Evolutionary conservation across 768 basidiomycete species (phyloP).

Genomic region (Rickenella mellea): DNA sequence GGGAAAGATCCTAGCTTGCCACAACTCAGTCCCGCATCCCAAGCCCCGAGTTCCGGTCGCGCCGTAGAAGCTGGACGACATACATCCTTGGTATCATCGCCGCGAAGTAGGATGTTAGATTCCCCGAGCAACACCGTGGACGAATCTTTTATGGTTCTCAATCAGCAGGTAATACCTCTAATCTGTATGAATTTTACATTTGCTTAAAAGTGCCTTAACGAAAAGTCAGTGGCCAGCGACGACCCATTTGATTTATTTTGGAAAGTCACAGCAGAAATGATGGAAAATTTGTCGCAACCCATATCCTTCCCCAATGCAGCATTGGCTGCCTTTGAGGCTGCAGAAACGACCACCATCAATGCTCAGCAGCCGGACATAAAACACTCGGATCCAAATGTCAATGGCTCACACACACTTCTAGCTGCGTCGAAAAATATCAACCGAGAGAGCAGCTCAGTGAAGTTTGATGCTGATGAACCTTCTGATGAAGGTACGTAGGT

Average conservation of each 20-base stretch:
- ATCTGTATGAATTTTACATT: conserved; percentile 3
- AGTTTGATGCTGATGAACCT: conserved; percentile 50
- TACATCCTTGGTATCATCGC: conserved; percentile 35
- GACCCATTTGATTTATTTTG: conserved; percentile 88
- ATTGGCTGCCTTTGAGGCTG: conserved; percentile 35
- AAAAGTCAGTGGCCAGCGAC: conserved; percentile 27
- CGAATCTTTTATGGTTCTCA: conserved; percentile 84
- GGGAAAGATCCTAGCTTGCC: conserved; percentile 70
- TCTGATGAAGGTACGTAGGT: conserved; percentile 47
- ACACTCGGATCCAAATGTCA: too few relatives aligned
- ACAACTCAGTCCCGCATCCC: conserved; percentile 29
- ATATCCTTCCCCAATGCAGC: conserved; percentile 80
- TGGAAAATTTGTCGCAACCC: conserved; percentile 76
- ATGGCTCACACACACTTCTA: too few relatives aligned
- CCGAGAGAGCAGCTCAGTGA: too few relatives aligned
- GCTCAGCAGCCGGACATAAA: not conserved
- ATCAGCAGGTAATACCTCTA: conserved; percentile 51
- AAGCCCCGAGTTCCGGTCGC: conserved; percentile 11
- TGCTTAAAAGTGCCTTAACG: not conserved
- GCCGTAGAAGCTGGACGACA: conserved; percentile 16
- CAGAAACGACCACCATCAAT: not conserved
- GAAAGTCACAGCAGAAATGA: conserved; percentile 79
- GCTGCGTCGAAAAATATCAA: too few relatives aligned
- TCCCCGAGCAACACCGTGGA: conserved; percentile 54
- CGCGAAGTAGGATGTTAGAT: conserved; percentile 38